Conservation (phyloP, 106 monocot species). For the Xerophyta viscosa region DNA sequence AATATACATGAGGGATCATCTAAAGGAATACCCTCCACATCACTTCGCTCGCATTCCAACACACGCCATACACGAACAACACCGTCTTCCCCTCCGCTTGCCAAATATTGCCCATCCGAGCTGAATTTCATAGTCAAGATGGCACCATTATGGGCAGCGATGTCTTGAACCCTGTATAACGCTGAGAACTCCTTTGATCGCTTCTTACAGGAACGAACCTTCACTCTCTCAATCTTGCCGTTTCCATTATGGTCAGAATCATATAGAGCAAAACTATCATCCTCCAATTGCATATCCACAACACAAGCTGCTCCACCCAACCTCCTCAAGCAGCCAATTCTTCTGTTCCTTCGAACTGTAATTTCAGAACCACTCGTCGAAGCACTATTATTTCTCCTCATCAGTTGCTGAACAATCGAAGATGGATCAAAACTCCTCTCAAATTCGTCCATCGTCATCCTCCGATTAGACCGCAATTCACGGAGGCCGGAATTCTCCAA, state of each 20-base stretch:
- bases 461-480: too few species aligned
- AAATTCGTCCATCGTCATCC: too few species aligned
- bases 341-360: slow-evolving; percentile 15
- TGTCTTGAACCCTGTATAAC: slow-evolving; percentile 40
- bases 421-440: slow-evolving; percentile 34
- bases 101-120: slow-evolving; percentile 55
- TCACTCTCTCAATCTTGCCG: slow-evolving; percentile 24
- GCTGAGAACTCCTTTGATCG: slow-evolving; percentile 57
- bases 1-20: slow-evolving; percentile 61
- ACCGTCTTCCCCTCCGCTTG: slow-evolving; percentile 78
- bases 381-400: slow-evolving; percentile 21
- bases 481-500: too few species aligned
- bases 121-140: slow-evolving; percentile 77
- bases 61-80: slow-evolving; percentile 70
- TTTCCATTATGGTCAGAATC: slow-evolving; percentile 7
- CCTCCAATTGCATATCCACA: slow-evolving; percentile 27
- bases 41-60: slow-evolving; percentile 16
- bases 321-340: slow-evolving; percentile 46
- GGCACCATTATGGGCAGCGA: slow-evolving; percentile 60
- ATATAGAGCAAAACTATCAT: slow-evolving; percentile 1
- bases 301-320: slow-evolving; percentile 48
- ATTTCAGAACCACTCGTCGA: slow-evolving; percentile 14
- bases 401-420: slow-evolving; percentile 29
- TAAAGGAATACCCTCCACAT: slow-evolving; percentile 24
- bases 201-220: slow-evolving; percentile 35